Evolutionary conservation across 768 basidiomycete genomes (phyloP), one percentile per base, ranked within the genome.

Genomic region (Macrolepiota albuminosa): DNA sequence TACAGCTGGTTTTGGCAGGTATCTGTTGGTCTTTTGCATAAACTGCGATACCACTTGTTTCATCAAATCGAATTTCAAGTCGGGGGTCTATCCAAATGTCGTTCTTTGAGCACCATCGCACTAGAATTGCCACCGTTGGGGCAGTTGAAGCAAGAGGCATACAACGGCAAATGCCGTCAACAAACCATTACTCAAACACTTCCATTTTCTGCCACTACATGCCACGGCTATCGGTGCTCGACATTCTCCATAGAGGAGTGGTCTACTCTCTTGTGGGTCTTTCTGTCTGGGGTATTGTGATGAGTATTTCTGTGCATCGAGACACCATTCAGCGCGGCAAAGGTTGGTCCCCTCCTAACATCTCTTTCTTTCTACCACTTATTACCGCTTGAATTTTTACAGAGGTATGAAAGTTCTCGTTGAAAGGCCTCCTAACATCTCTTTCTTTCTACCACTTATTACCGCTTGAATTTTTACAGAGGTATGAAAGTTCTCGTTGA

Each of bases 221-320:
- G 70, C 55, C 67, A 53, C 67, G 67, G 54, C 63, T 70, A 37
- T 66, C 76, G 13, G 48, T 81, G 16, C 61, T 76, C 56, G 83
- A 85, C 67, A 70, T 79, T 50, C 64, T 83, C 1, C 86, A 88
- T 55, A 73, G 84, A 66, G 78, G 78, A 4, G 69, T 84, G n/a
- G 79, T 84, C 18, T 79, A 78, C 61, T 77, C 81, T 18, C 75
- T 85, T 8, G 77, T 80, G 4, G 83, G 79, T 0, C 66, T 86
- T 9, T 77, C 80, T 34, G 76, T 77, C 2, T 84, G 79, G 71
- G 83, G 82, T 5, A 69, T 84, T n/a, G 78, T 72, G 29, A 77
- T 82, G 67, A 81, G 83, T 24, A 75, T 81, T 40, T 67, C 75
- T 29, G 76, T 84, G 4, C 86, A 88, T 68, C 74, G 72, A 26